Evolutionary conservation across 2,329 filamentous ascomycete species (phyloP).

Genomic region (Fusarium paranaense): DNA sequence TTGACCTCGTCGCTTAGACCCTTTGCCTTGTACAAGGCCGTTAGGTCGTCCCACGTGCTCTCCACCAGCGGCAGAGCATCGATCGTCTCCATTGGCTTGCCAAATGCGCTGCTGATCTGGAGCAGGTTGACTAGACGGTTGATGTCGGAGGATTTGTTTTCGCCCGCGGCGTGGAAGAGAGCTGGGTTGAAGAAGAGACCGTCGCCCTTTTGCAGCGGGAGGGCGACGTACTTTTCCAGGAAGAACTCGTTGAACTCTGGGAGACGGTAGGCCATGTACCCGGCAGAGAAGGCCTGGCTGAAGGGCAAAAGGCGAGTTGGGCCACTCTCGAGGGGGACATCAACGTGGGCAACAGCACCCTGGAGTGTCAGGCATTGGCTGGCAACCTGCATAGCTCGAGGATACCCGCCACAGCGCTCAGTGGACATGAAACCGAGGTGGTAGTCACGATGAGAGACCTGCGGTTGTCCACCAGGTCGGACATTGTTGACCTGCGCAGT

Average conservation of each 20-base stretch:
- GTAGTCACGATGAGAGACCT: conserved; percentile 71
- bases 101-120: conserved; percentile 71
- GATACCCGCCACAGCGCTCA: conserved; percentile 59
- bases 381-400: conserved; percentile 63
- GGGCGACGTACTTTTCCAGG: conserved; percentile 60
- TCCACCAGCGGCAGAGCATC: conserved; percentile 63
- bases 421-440: conserved; percentile 72
- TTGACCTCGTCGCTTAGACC: conserved; percentile 56
- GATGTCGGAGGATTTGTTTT: conserved; percentile 61
- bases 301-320: conserved; percentile 72
- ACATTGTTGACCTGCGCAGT: conserved; percentile 74
- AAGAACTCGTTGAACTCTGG: conserved; percentile 67
- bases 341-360: conserved; percentile 71
- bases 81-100: conserved; percentile 72
- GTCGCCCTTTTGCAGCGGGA: conserved; percentile 67
- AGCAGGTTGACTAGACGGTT: conserved; percentile 70
- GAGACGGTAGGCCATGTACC: conserved; percentile 68
- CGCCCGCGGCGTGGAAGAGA: conserved; percentile 71
- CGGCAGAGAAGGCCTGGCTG: conserved; percentile 67
- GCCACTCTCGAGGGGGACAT: conserved; percentile 69
- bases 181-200: conserved; percentile 74
- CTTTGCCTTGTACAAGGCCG: conserved; percentile 45
- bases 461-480: conserved; percentile 66
- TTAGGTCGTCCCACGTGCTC: conserved; percentile 56
- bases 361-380: conserved; percentile 71